Evolutionary conservation across 495 filamentous ascomycete species (phyloP).

Genomic region (Haplographium delicatum): DNA sequence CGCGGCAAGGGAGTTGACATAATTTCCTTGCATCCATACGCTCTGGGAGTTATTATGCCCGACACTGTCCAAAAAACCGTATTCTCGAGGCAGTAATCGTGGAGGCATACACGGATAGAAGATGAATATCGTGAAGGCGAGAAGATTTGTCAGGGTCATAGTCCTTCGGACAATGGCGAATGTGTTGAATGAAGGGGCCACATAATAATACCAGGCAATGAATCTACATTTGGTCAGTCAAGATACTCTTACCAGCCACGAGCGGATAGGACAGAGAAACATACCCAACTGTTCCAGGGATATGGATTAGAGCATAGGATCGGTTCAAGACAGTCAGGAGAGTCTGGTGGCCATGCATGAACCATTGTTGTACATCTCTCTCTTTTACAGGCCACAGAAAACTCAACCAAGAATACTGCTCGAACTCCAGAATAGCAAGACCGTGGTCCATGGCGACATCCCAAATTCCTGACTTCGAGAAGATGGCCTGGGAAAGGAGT

Average conservation of each 20-base stretch:
- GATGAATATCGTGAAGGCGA: constrained; percentile 57
- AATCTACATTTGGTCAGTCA: constrained; percentile 38
- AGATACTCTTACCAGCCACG: too few species aligned
- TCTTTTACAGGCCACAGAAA: constrained; percentile 53
- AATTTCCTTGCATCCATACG: constrained; percentile 54
- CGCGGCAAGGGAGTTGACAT: constrained; percentile 49
- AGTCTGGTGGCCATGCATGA: constrained; percentile 49
- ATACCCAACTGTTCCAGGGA: constrained; percentile 61
- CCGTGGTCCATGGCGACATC: constrained; percentile 62
- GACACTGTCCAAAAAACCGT: constrained; percentile 59
- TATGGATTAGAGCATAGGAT: constrained; percentile 60
- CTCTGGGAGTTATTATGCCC: constrained; percentile 55
- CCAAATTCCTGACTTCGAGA: constrained; percentile 58
- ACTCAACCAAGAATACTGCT: constrained; percentile 47
- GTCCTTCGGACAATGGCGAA: constrained; percentile 57
- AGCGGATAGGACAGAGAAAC: constrained; percentile 20
- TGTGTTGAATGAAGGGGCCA: constrained; percentile 45
- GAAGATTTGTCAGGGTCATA: constrained; percentile 58
- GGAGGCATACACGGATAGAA: constrained; percentile 63
- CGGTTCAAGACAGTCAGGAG: constrained; percentile 56
- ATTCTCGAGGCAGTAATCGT: constrained; percentile 53
- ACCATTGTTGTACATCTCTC: constrained; percentile 52
- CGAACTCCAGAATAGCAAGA: constrained; percentile 55
- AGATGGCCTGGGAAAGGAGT: constrained; percentile 49
- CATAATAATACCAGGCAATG: constrained; percentile 63